Evolutionary conservation across 192 early-diverging fungal species (phyloP).

Genomic region (Mortierella antarctica): DNA sequence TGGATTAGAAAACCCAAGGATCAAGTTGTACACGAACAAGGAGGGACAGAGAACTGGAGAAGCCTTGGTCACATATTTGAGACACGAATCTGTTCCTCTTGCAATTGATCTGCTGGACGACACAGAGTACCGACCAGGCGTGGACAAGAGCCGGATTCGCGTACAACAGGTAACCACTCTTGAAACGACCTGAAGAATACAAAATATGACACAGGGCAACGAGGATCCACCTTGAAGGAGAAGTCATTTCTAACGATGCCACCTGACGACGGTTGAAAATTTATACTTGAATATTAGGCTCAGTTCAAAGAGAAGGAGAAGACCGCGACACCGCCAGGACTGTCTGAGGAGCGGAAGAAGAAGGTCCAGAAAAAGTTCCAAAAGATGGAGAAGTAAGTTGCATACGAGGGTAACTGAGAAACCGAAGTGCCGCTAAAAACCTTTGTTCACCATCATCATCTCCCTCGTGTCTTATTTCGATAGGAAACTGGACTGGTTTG

Average conservation of each 20-base stretch:
- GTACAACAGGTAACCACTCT: conserved; percentile 68
- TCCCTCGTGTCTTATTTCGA: background rate
- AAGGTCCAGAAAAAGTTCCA: conserved; percentile 73
- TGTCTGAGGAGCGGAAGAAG: conserved; percentile 64
- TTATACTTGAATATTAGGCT: conserved; percentile 64
- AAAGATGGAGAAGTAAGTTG: conserved; percentile 78
- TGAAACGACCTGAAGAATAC: background rate
- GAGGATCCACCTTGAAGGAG: background rate
- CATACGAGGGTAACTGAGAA: background rate
- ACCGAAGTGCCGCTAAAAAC: background rate
- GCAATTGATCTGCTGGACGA: conserved; percentile 91
- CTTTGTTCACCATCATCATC: background rate
- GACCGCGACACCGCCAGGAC: conserved; percentile 46
- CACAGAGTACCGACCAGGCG: conserved; percentile 77
- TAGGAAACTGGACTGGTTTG: conserved; percentile 92
- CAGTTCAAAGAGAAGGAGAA: conserved; percentile 81
- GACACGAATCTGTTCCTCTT: conserved; percentile 88
- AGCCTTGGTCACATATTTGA: conserved; percentile 91
- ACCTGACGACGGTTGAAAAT: background rate
- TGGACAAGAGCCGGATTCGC: conserved; percentile 67
- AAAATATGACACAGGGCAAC: background rate
- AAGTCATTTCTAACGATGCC: background rate
- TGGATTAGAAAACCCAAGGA: conserved; percentile 77
- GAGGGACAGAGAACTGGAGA: conserved; percentile 86
- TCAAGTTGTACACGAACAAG: conserved; percentile 90